Conservation (phyloP, 2,329 filamentous ascomycete species). For the Aspergillus chevalieri region DNA sequence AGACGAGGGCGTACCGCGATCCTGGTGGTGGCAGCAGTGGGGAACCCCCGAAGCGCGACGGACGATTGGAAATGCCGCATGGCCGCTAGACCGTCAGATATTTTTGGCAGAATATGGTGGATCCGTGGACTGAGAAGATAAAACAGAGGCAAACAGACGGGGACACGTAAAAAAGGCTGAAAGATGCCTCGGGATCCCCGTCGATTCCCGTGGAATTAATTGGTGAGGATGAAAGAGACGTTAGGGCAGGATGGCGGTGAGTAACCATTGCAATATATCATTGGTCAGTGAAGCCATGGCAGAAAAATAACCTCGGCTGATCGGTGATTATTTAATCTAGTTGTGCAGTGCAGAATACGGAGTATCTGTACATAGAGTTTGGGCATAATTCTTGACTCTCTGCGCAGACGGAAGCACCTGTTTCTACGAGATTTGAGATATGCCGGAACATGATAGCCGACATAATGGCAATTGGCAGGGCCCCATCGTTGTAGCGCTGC, state of each 20-base stretch:
- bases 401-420: no score
- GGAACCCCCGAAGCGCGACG: constrained; percentile 10
- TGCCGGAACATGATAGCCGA: no score
- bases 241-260: not conserved
- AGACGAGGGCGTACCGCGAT: not conserved
- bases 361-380: no score
- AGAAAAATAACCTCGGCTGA: not conserved
- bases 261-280: not conserved
- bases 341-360: not conserved
- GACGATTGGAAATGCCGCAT: constrained; percentile 7
- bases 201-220: not conserved
- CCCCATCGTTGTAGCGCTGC: no score
- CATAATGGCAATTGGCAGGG: no score
- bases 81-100: not conserved
- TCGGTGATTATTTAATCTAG: not conserved
- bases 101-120: not conserved
- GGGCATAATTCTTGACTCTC: no score
- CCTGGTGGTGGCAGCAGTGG: constrained; percentile 10
- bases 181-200: not conserved
- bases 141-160: not conserved
- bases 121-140: not conserved
- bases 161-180: not conserved
- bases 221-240: not conserved
- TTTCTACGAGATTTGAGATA: no score
- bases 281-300: not conserved